A percentile compares a stretch with the other conserved stretches of the same genome.
These are phyloP conservation scores for Kalanchoe fedtschenkoi DNA, from an alignment of 164 flowering plant genomes.

Conservation along the genomic window DNA sequence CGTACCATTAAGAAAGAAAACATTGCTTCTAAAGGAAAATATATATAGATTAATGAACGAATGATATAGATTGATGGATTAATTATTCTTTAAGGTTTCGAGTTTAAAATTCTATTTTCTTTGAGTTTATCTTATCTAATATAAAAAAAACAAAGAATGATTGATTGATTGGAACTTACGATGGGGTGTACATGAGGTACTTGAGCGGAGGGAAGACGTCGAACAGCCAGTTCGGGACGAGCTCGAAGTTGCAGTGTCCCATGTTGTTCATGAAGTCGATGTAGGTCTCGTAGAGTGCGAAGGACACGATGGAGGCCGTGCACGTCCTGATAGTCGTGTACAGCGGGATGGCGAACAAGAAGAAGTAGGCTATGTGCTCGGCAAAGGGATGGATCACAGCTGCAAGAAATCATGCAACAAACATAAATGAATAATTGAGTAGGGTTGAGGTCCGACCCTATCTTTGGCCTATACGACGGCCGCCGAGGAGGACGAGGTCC, in stretches of 20 bases:
- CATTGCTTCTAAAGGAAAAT: too few relatives aligned
- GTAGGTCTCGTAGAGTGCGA: conserved; percentile 8
- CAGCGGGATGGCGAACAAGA: conserved; percentile 14
- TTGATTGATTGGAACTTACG: conserved; percentile 6
- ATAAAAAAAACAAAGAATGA: not conserved
- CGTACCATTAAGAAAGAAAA: too few relatives aligned
- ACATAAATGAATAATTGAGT: too few relatives aligned
- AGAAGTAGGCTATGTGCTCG: conserved; percentile 11
- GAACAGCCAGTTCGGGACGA: conserved; percentile 13
- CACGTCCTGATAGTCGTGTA: not conserved
- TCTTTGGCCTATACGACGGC: too few relatives aligned
- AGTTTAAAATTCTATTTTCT: too few relatives aligned
- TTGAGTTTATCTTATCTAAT: too few relatives aligned
- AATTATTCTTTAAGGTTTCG: too few relatives aligned
- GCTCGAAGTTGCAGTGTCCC: conserved; percentile 21
- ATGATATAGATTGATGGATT: too few relatives aligned
- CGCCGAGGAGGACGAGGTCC: too few relatives aligned
- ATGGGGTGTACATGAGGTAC: conserved; percentile 16
- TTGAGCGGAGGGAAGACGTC: conserved; percentile 12
- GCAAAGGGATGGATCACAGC: conserved; percentile 13
- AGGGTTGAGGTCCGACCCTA: too few relatives aligned
- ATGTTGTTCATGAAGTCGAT: conserved; percentile 18
- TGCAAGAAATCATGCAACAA: not conserved
- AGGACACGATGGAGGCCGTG: not conserved
- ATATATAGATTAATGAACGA: too few relatives aligned